Base-by-base conservation (phyloP, 495 filamentous ascomycete genomes). In the Tetracladium setigerum region DNA sequence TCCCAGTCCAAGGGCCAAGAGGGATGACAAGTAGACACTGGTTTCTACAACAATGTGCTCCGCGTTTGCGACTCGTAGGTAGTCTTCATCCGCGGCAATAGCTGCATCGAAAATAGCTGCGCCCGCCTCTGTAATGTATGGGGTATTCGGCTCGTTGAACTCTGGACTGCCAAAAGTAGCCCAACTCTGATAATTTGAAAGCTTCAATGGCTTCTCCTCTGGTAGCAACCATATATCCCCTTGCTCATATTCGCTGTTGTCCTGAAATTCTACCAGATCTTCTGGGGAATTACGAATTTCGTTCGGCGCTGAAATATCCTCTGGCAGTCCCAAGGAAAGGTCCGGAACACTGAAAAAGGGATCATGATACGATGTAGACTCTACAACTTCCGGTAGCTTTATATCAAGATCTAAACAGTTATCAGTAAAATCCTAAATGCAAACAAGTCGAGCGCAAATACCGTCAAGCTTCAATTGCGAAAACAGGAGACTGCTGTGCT, bases 51-150 rank as follows among this genome's bases (percentile, higher is more conserved):
- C 50, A 22, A 63, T 55, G 7, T 55, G 41, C 2, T 63, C 49
- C 7, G 52, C 45, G 31, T 56, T 57, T 11, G 38, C 46, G 30
- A 72, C 31, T n/a, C 36, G 38, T 0, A 71, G 50, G 38, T 60
- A 53, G n/a, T 59, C 53, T 4, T 36, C 45, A 16, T 64, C 59
- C 41, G 60, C 67, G 6, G 47, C 38, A 13, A 88, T 43, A 12
- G 71, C 75, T 6, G 84, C 80, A 66, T 95, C 88, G 46, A 91
- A 90, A 2, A 78, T 77, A 16, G 62, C 63, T 2, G 86, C 70
- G 0, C 88, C 86, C 11, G 83, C 80, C 61, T 96, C 91, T 3
- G 81, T 87, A 30, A 95, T 71, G 48, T 91, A 90, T 34, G 76
- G 65, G 14, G 81, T 76, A 19, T 60, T 55, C 0, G 61, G 66